Percentiles rank a stretch among this genome's conserved stretches.
These are phyloP conservation scores for Thalia dealbata DNA, from an alignment of 176 grass and related monocot species.

Conservation along the genomic window DNA sequence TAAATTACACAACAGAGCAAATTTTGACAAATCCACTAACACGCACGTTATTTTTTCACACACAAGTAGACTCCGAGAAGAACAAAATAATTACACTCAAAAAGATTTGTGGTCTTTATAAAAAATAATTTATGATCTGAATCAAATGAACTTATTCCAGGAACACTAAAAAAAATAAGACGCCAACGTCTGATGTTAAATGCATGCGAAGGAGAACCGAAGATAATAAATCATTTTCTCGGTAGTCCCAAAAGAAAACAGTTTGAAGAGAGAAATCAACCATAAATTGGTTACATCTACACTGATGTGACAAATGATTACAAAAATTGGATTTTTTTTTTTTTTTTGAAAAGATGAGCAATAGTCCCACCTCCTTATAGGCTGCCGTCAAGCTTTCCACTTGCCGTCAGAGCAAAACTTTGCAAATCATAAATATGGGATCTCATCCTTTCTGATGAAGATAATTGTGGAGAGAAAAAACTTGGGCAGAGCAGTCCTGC, in stretches of 20 bases:
- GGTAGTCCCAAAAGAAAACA: background rate
- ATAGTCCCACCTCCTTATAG: background rate
- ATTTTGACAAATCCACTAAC: background rate
- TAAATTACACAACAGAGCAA: too few relatives aligned
- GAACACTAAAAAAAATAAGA: background rate
- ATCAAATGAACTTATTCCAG: background rate
- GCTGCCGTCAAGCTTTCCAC: background rate
- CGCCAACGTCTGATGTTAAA: background rate
- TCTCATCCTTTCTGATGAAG: background rate
- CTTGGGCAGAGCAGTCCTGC: background rate
- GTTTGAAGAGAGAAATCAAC: background rate
- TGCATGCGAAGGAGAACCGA: background rate
- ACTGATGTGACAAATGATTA: background rate
- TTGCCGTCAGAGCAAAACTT: slow-evolving; percentile 1
- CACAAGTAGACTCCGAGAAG: too few relatives aligned
- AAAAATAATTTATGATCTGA: background rate
- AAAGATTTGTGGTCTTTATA: too few relatives aligned
- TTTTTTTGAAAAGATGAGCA: background rate
- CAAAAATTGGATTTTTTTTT: background rate
- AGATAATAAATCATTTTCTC: background rate
- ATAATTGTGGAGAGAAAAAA: background rate
- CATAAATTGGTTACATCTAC: background rate
- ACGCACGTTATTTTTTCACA: background rate
- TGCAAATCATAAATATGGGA: background rate
- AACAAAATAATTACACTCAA: too few relatives aligned